A percentile compares a stretch with the other conserved stretches of the same genome.
phyloP scores from a whole-genome alignment of 225 moss, liverwort and hornwort species.

The Marchantia paleacea region DNA sequence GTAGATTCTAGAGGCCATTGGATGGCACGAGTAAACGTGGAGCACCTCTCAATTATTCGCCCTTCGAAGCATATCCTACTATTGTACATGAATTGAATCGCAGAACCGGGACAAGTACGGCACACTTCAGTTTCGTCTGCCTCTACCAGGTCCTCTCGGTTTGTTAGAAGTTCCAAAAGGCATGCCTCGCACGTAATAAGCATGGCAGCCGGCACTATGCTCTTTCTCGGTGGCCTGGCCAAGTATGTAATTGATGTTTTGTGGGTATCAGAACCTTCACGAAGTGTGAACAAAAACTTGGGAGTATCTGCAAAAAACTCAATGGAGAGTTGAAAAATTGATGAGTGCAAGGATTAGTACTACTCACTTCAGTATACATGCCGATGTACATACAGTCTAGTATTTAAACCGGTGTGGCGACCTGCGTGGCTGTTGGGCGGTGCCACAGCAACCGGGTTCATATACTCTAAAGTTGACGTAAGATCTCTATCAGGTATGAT shows the following conservation, averaged over 20 bases:
- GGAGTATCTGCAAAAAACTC: not conserved
- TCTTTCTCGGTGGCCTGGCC: not conserved
- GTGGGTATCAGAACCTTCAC: not conserved
- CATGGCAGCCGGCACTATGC: not conserved
- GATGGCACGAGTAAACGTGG: not conserved
- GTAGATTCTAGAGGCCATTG: not conserved
- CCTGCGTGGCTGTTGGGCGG: too few relatives aligned
- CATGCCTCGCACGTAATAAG: not conserved
- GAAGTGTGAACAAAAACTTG: not conserved
- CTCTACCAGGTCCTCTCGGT: not conserved
- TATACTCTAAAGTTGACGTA: not conserved
- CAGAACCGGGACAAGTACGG: not conserved
- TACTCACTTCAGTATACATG: slow-evolving; percentile 17
- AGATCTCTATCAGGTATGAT: not conserved
- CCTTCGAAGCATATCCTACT: not conserved
- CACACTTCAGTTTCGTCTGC: not conserved
- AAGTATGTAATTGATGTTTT: not conserved
- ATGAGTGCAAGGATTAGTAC: not conserved
- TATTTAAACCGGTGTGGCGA: not conserved
- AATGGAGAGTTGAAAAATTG: not conserved
- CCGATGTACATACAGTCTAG: not conserved
- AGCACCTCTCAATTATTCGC: slow-evolving; percentile 3
- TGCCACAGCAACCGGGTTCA: not conserved
- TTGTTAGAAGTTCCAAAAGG: not conserved
- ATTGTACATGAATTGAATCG: not conserved